A percentile compares a stretch with the other conserved stretches of the same genome.
phyloP scores from a whole-genome alignment of 495 filamentous ascomycete genomes.

The Penicillium arizonense region DNA sequence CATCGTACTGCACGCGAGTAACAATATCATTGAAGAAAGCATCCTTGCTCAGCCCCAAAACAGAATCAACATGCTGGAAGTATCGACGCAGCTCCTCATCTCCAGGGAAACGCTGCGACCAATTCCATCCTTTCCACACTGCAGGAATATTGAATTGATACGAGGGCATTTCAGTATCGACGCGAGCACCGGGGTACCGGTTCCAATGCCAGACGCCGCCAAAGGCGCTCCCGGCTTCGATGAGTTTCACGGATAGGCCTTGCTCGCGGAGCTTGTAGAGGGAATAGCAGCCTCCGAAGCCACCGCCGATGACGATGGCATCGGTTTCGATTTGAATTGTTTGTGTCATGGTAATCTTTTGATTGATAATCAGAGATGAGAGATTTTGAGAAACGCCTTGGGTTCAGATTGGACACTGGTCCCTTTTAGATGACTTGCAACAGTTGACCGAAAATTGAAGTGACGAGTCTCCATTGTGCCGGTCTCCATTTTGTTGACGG shows the following conservation, averaged over 20 bases:
- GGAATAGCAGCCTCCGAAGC: constrained; percentile 37
- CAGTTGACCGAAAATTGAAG: too few species aligned
- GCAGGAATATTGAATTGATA: constrained; percentile 52
- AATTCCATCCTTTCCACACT: constrained; percentile 52
- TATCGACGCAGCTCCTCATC: constrained; percentile 48
- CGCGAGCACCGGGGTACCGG: constrained; percentile 46
- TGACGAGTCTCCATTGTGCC: too few species aligned
- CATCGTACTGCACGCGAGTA: constrained; percentile 42
- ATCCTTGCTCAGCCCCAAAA: constrained; percentile 50
- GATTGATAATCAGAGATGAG: too few species aligned
- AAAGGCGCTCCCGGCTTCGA: constrained; percentile 46
- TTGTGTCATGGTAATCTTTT: constrained; percentile 14
- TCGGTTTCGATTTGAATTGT: constrained; percentile 25
- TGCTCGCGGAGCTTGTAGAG: constrained; percentile 38
- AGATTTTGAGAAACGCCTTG: too few species aligned
- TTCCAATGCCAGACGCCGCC: constrained; percentile 58
- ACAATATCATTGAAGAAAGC: constrained; percentile 51
- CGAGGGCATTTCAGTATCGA: constrained; percentile 49
- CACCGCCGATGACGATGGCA: constrained; percentile 34
- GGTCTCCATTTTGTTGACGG: too few species aligned
- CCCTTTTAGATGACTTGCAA: too few species aligned
- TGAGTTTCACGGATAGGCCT: constrained; percentile 38
- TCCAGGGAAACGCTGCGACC: constrained; percentile 49
- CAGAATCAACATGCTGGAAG: constrained; percentile 56
- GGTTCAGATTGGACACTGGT: too few species aligned